Conservation (phyloP, 371 early-diverging fungal species). For the Rhizopus delemar region DNA sequence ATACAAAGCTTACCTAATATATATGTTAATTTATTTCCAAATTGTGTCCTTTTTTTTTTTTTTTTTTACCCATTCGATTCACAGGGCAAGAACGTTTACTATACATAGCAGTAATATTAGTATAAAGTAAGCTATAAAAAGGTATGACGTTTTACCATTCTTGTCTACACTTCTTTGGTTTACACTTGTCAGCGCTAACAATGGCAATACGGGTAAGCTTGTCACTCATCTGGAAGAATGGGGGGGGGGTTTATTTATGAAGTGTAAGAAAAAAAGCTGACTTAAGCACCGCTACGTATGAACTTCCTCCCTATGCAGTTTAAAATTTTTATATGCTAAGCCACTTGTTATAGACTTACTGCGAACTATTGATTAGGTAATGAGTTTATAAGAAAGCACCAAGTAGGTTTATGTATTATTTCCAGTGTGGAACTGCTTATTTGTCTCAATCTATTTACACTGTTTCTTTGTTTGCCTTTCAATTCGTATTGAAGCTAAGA, state of each 20-base stretch:
- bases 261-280: conserved; percentile 22
- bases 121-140: neutral
- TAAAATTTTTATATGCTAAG: conserved; percentile 10
- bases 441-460: no score
- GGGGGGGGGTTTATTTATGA: conserved; percentile 21
- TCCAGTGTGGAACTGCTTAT: no score
- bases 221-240: conserved; percentile 58
- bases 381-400: no score
- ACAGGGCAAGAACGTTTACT: conserved; percentile 90
- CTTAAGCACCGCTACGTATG: neutral
- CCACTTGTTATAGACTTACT: neutral
- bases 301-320: conserved; percentile 7
- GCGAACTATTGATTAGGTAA: no score
- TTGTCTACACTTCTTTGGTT: conserved; percentile 98
- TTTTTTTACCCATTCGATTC: conserved; percentile 72
- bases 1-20: conserved; percentile 93
- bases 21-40: neutral
- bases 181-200: conserved; percentile 97
- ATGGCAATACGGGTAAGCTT: conserved; percentile 95
- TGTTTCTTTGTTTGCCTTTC: no score
- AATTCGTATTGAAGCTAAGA: no score
- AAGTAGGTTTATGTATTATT: no score
- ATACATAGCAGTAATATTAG: conserved; percentile 2
- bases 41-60: neutral
- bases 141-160: conserved; percentile 80